A percentile compares a stretch with the other conserved stretches of the same genome.
These are phyloP conservation scores for Phytophthora crassamura DNA, from an alignment of 352 stramenopile species.

Conservation along the genomic window DNA sequence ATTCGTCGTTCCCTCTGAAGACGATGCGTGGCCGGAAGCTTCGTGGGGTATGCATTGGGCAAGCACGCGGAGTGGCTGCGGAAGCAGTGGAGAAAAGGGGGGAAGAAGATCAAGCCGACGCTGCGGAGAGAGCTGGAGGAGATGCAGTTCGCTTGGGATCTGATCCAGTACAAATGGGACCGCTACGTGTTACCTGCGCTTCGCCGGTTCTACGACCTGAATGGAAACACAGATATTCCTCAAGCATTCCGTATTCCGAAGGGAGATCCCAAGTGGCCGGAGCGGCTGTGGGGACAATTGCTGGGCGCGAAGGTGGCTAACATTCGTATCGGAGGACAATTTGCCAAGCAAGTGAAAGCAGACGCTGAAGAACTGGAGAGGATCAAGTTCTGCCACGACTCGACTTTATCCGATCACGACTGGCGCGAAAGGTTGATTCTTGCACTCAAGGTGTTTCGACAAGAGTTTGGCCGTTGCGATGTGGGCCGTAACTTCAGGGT, in stretches of 20 bases:
- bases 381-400: no score
- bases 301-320: conserved; percentile 48
- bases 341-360: conserved; percentile 27
- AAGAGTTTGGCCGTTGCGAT: conserved; percentile 46
- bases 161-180: conserved; percentile 16
- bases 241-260: conserved; percentile 51
- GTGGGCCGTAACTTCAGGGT: no score
- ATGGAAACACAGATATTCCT: conserved; percentile 53
- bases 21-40: conserved; percentile 7
- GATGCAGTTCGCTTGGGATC: conserved; percentile 12
- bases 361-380: no score
- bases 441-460: no score
- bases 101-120: neutral
- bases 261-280: conserved; percentile 33
- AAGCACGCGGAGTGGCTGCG: conserved; percentile 14
- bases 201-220: conserved; percentile 7
- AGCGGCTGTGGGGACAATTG: conserved; percentile 32
- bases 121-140: conserved; percentile 12
- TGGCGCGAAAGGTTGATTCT: conserved; percentile 19
- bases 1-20: conserved; percentile 8
- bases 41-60: conserved; percentile 12
- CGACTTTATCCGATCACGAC: conserved; percentile 33
- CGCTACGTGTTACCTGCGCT: conserved; percentile 17
- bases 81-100: conserved; percentile 1
- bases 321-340: conserved; percentile 42